A percentile compares a stretch with the other conserved stretches of the same genome.
phyloP scores from a whole-genome alignment of 2,329 filamentous ascomycete species.

The Aspergillus floridensis region DNA sequence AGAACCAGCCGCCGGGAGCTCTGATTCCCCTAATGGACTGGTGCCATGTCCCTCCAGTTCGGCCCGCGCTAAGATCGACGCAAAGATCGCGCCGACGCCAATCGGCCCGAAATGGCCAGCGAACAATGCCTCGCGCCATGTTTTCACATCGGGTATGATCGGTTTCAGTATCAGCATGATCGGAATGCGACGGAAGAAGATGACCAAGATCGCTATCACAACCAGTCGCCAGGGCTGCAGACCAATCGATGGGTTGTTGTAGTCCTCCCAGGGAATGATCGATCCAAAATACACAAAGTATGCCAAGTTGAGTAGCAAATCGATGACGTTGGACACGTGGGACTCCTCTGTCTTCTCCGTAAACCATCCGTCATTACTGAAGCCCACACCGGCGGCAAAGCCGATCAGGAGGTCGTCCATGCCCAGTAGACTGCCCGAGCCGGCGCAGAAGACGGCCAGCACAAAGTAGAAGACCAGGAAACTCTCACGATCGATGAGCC shows the following conservation, averaged over 20 bases:
- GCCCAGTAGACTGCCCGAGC: conserved; percentile 85
- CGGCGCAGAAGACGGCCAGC: conserved; percentile 90
- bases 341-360: conserved; percentile 97
- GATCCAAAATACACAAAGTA: conserved; percentile 98
- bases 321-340: conserved; percentile 98
- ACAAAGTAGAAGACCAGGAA: conserved; percentile 99
- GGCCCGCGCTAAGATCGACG: conserved; percentile 87
- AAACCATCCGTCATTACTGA: conserved; percentile 99
- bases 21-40: conserved; percentile 67
- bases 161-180: conserved; percentile 91
- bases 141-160: conserved; percentile 93
- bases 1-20: conserved; percentile 51
- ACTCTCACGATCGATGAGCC: conserved; percentile 91
- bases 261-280: conserved; percentile 94
- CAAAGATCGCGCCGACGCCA: conserved; percentile 93
- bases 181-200: conserved; percentile 93
- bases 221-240: conserved; percentile 83
- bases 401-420: conserved; percentile 92
- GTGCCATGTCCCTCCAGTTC: conserved; percentile 76
- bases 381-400: conserved; percentile 94
- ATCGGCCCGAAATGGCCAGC: conserved; percentile 98
- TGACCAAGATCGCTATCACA: conserved; percentile 89
- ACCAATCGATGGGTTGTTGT: conserved; percentile 71
- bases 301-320: conserved; percentile 90
- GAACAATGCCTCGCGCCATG: conserved; percentile 94